Conservation (phyloP, 257 asterid genomes). For the Fraxinus excelsior region DNA sequence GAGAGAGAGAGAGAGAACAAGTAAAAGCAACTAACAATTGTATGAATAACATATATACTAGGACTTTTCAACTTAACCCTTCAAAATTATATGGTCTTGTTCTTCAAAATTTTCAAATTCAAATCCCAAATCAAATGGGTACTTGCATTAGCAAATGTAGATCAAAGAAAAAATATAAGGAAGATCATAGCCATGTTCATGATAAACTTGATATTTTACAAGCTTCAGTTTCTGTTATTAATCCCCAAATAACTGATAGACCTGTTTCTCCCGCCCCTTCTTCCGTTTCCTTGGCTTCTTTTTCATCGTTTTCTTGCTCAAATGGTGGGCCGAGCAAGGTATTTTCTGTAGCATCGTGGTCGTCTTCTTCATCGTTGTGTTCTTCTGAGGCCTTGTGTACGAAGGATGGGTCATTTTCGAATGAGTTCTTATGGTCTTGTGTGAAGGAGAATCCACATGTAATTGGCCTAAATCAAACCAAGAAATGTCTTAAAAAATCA, state of each 20-base stretch:
- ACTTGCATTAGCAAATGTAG: constrained; percentile 83
- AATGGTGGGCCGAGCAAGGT: constrained; percentile 23
- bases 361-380: constrained; percentile 28
- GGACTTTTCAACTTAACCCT: constrained; percentile 12
- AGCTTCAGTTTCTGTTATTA: constrained; percentile 25
- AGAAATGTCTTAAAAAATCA: constrained; percentile 14
- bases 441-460: constrained; percentile 61
- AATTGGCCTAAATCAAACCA: constrained; percentile 28
- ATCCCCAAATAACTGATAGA: constrained; percentile 13
- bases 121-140: constrained; percentile 50
- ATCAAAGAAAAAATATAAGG: constrained; percentile 45
- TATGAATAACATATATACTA: not conserved
- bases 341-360: constrained; percentile 21
- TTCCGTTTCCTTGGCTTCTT: constrained; percentile 34
- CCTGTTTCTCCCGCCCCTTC: constrained; percentile 53
- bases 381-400: constrained; percentile 30
- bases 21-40: constrained; percentile 30
- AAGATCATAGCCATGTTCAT: constrained; percentile 41
- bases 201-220: constrained; percentile 66
- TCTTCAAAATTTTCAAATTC: constrained; percentile 3
- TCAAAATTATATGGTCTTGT: constrained; percentile 13
- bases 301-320: constrained; percentile 51
- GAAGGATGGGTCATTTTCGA: constrained; percentile 65
- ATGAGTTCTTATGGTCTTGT: constrained; percentile 63
- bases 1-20: no score